Conservation (phyloP, 208 protist species). For the Angomonas deanei region DNA sequence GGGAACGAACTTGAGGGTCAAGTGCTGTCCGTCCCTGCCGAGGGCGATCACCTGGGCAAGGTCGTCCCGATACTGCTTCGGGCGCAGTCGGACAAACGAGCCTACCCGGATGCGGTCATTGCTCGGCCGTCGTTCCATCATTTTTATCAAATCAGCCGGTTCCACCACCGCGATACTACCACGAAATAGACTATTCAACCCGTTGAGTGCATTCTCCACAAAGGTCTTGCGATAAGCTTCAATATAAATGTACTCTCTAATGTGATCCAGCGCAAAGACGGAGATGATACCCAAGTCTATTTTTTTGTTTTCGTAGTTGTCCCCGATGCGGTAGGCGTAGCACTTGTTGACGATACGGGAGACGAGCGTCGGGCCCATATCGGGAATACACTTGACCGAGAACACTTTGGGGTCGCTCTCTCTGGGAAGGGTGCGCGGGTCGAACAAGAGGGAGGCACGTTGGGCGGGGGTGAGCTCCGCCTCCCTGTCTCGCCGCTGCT, state of each 20-base stretch:
- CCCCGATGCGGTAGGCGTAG: constrained; percentile 75
- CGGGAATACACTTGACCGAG: constrained; percentile 76
- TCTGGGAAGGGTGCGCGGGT: constrained; percentile 69
- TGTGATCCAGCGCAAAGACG: constrained; percentile 87
- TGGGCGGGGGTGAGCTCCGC: constrained; percentile 22
- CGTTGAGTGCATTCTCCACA: constrained; percentile 85
- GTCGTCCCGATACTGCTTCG: constrained; percentile 79
- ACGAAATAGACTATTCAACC: constrained; percentile 79
- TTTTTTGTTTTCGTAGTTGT: constrained; percentile 70
- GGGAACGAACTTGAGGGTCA: constrained; percentile 77
- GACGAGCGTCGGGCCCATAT: constrained; percentile 81
- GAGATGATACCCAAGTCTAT: constrained; percentile 89
- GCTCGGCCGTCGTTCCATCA: constrained; percentile 75
- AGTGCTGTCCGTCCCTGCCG: constrained; percentile 41
- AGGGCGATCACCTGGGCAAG: constrained; percentile 74
- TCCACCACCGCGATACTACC: constrained; percentile 84
- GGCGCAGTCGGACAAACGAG: constrained; percentile 76
- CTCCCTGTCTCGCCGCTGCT: constrained; percentile 12
- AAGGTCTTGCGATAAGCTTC: constrained; percentile 87
- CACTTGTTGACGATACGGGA: constrained; percentile 91
- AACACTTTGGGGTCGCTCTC: constrained; percentile 87
- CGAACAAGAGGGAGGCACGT: constrained; percentile 64
- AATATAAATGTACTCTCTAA: constrained; percentile 91
- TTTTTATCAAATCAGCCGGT: constrained; percentile 83
- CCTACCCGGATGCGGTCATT: constrained; percentile 67